Evolutionary conservation across 495 filamentous ascomycete genomes (phyloP), one percentile per base, ranked within the genome.

Genomic region (Xylaria venustula): DNA sequence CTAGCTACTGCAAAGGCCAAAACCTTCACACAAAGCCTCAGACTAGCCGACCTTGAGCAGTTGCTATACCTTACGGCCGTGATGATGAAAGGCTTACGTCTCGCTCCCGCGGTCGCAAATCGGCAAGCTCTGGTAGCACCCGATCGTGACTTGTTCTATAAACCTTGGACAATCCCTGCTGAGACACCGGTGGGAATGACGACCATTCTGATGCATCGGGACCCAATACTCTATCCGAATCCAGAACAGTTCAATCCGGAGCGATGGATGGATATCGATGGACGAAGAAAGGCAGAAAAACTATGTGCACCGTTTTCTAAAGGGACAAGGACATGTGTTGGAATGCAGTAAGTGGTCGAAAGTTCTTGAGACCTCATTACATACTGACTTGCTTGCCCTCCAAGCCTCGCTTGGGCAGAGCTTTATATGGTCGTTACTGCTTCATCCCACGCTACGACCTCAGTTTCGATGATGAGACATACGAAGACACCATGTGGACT

Each of bases 81-180:
- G 19, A 61, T 75, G 15, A 69, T 59, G 41, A 74, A 77, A 53
- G 71, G 69, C 14, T 56, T 76, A 19, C 65, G 74, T 0, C 42
- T 70, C 1, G 60, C 56, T 17, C 63, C 68, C 9, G 77, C 67
- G 4, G 65, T 75, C 9, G 69, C 66, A 28, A 70, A 69, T 0
- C 66, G 77, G 1, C 62, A 76, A 2, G 72, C 62, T 22, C 72
- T 77, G 12, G 68, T 75, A 42, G 63, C 63, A 0, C 73, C 77
- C 0, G 63, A 75, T 45, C 58, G 63, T 12, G 67, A 68, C 6
- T 66, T 80, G n/a, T 54, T 67, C 2, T 78, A 75, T 59, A 53
- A 63, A n/a, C 65, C 76, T 14, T 81, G 78, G 77, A 58, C 59
- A 6, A 81, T 83, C 45, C 80, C 79, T 4, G 65, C 73, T 0